phyloP scores from a whole-genome alignment of 2,329 filamentous ascomycete genomes.

The Venturia asperata region DNA sequence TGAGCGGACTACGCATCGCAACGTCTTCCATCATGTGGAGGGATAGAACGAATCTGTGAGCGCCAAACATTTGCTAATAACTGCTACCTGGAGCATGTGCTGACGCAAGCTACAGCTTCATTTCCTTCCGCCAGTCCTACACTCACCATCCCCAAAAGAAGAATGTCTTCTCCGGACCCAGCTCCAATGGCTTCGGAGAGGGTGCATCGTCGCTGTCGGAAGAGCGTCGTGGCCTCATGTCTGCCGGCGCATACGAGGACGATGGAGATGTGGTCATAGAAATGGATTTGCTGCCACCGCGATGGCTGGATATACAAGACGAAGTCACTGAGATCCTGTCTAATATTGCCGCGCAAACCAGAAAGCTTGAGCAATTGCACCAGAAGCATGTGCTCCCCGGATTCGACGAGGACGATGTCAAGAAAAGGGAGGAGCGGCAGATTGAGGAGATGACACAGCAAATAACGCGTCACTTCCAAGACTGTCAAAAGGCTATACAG shows the following conservation, averaged over 20 bases:
- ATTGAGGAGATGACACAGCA: slow-evolving; percentile 87
- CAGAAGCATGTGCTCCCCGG: slow-evolving; percentile 95
- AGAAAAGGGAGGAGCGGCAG: slow-evolving; percentile 76
- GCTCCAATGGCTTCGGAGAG: slow-evolving; percentile 48
- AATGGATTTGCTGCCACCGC: slow-evolving; percentile 91
- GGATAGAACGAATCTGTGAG: slow-evolving; percentile 96
- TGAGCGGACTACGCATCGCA: neutral
- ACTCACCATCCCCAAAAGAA: slow-evolving; percentile 88
- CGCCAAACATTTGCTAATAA: slow-evolving; percentile 21
- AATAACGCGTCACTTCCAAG: slow-evolving; percentile 82
- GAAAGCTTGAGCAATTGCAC: slow-evolving; percentile 82
- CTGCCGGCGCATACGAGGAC: slow-evolving; percentile 67
- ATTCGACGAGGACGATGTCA: slow-evolving; percentile 90
- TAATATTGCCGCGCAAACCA: slow-evolving; percentile 74
- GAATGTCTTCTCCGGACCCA: slow-evolving; percentile 50
- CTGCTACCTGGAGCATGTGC: slow-evolving; percentile 23
- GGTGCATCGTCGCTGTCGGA: slow-evolving; percentile 41
- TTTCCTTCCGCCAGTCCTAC: slow-evolving; percentile 98
- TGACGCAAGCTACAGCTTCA: slow-evolving; percentile 60
- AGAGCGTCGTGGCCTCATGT: slow-evolving; percentile 77
- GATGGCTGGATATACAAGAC: slow-evolving; percentile 93
- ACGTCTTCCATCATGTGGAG: slow-evolving; percentile 73
- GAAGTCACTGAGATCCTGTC: slow-evolving; percentile 79
- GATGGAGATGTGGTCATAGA: slow-evolving; percentile 95
- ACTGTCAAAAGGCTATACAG: slow-evolving; percentile 83